phyloP scores from a whole-genome alignment of 805 yeast species.

The Komagataella phaffii region DNA sequence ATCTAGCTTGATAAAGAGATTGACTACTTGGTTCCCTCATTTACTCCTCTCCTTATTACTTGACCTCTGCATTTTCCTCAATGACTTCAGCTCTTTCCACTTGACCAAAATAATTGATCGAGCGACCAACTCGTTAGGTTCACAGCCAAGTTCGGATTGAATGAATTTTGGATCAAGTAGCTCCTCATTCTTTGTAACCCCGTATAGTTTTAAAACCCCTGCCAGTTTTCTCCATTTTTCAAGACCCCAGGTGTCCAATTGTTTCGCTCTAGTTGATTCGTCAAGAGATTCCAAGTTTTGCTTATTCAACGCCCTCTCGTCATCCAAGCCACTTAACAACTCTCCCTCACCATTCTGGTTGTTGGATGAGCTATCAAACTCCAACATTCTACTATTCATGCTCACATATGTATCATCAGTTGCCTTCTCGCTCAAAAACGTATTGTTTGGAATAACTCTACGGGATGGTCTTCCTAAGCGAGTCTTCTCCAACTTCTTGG shows the following conservation, averaged over 20 bases:
- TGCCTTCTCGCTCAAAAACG: background rate
- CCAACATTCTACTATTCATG: background rate
- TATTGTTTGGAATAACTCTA: background rate
- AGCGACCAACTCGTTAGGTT: background rate
- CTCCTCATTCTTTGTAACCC: background rate
- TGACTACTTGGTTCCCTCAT: background rate
- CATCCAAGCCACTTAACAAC: background rate
- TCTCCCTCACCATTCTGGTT: background rate
- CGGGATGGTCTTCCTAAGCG: background rate
- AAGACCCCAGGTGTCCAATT: background rate
- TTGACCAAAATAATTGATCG: background rate
- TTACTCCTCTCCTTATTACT: background rate
- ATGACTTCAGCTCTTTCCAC: background rate
- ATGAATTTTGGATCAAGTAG: background rate
- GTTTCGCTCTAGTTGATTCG: background rate
- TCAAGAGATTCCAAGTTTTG: background rate
- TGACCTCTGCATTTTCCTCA: background rate
- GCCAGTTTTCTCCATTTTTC: background rate
- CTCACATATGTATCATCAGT: background rate
- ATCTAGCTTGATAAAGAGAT: background rate
- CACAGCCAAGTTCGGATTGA: background rate
- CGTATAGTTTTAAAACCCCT: background rate
- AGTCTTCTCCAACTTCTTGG: background rate
- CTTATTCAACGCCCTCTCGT: background rate
- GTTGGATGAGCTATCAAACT: background rate